Evolutionary conservation across 106 monocot genomes (phyloP), one percentile per base, ranked within the genome.

Genomic region (Dendrobium nobile): DNA sequence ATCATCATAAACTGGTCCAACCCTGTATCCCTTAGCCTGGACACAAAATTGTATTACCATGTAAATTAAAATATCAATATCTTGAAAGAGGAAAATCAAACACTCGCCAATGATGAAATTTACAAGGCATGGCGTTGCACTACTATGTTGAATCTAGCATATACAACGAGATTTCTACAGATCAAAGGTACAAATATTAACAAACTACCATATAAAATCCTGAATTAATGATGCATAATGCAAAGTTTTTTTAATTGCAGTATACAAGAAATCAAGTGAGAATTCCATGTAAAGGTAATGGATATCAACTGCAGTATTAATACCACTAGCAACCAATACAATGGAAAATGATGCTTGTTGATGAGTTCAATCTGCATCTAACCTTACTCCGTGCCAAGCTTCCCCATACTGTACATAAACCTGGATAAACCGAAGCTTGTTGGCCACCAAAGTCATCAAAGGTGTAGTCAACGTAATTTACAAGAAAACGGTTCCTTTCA

Each of bases 1-100:
- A 93, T 99, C 99, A 90, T 99, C 99, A 87, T 99, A 99, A 81
- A 99, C 99, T 16, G 99, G 99, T 28, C 99, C 99, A 83, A 99
- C 99, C 75, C 99, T 87, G 75, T 99, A 99, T 20, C 99, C 99
- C 85, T 99, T 99, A 18, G 99, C 99, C 99, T 99, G 85, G 9
- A 67, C 18, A 72, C 7, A 80, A 74, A 43, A 74, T 73, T 76
- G 1, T 0, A 48, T 7, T 74, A 7, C 15, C 15, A 41, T 8
- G 1, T 74, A 74, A 74, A 43, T 74, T 20, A 20, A 74, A 43
- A 42, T 20, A 19, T 42, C 6, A 74, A 42, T 74, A 20, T 42
- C 74, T 0, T 42, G 44, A 41, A 74, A 43, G 0, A n/a, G 19
- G 19, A 74, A 44, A 7, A 1, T 0, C 4, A 73, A 68, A 73